Evolutionary conservation across 768 basidiomycete species (phyloP).

Genomic region (Ramaria sp.): DNA sequence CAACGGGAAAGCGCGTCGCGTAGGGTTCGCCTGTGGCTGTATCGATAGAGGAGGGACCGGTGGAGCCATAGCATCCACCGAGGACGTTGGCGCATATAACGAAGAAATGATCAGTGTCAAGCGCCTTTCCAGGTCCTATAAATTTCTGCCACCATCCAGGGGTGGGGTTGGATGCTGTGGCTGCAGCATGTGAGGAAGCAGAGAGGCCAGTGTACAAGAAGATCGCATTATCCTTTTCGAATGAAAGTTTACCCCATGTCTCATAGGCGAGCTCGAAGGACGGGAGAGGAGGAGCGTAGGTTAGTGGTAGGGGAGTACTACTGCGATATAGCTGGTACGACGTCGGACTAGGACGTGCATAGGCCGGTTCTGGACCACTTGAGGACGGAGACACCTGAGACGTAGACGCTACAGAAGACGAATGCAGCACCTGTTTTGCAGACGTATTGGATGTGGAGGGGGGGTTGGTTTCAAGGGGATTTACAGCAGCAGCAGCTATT

Average conservation of each 20-base stretch:
- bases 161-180: slow-evolving; percentile 61
- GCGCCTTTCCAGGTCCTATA: slow-evolving; percentile 87
- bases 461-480: slow-evolving; percentile 11
- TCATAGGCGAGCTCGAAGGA: slow-evolving; percentile 90
- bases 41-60: slow-evolving; percentile 83
- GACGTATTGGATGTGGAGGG: slow-evolving; percentile 12
- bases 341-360: slow-evolving; percentile 66
- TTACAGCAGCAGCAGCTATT: slow-evolving; percentile 20
- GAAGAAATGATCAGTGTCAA: slow-evolving; percentile 90
- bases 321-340: slow-evolving; percentile 67
- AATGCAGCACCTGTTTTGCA: background rate
- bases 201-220: slow-evolving; percentile 94
- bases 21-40: slow-evolving; percentile 59
- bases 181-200: slow-evolving; percentile 90
- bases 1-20: slow-evolving; percentile 83
- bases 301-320: slow-evolving; percentile 47
- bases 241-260: slow-evolving; percentile 88
- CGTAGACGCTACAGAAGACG: background rate
- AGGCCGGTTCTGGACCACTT: slow-evolving; percentile 68
- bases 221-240: slow-evolving; percentile 74
- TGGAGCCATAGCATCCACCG: slow-evolving; percentile 96
- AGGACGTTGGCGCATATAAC: slow-evolving; percentile 94
- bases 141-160: slow-evolving; percentile 99
- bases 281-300: slow-evolving; percentile 45
- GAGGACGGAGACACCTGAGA: slow-evolving; percentile 23